Evolutionary conservation across 768 basidiomycete genomes (phyloP), one percentile per base, ranked within the genome.

Genomic region (Obba rivulosa): DNA sequence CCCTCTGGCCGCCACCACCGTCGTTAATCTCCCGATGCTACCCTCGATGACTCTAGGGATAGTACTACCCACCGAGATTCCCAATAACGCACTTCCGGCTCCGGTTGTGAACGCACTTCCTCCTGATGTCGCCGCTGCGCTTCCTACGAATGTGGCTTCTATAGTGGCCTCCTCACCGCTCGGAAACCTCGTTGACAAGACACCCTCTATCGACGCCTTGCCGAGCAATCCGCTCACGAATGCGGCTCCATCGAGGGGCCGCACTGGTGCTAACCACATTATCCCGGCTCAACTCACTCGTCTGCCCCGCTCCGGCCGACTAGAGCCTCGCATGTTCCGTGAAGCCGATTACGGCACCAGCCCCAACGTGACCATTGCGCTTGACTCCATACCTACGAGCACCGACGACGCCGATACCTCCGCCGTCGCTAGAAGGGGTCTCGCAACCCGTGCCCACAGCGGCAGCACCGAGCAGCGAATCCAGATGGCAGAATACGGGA

Each of bases 271-370:
- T 18, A 24, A 24, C 8, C 31, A 51, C 34, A 13, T 34, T 18
- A 8, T 48, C 8, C 36, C 46, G 3, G 41, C 28, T n/a, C 52
- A 54, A 22, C 28, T 31, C 13, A 31, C 22, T n/a, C 13, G 8
- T 54, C 8, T 31, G 44, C 49, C 16, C 50, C 23, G 43, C 43
- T 46, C 44, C 49, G 17, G 42, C 45, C 9, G 5, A 49, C 43
- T 31, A 46, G 53, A 24, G 34, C 31, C 10, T 42, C 43, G 37
- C 13, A 22, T 21, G 16, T 55, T 55, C 44, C 53, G 53, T 31
- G 39, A 51, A 35, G 53, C 53, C 8, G 53, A 55, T 41, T 51
- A 55, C 37, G 50, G 50, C 43, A 46, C 48, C n/a, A 51, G 37
- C 35, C 46, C 46, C 1, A 49, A 50, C 34, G 44, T 44, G 22